Percentiles rank a stretch among this genome's conserved stretches.
phyloP scores from a whole-genome alignment of 768 basidiomycete species.

The Xerocomellus chrysenteron region DNA sequence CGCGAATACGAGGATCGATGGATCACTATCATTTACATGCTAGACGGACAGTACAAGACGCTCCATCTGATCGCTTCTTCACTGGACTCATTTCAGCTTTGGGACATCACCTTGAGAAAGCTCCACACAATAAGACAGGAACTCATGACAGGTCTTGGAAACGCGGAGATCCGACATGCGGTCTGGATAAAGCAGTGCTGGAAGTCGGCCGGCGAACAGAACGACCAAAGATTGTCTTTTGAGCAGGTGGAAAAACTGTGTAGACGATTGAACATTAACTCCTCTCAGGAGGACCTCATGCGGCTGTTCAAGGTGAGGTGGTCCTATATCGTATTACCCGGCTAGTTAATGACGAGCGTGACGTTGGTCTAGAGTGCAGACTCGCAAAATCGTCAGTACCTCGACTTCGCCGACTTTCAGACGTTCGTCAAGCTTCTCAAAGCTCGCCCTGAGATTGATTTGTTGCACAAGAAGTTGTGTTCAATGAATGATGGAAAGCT shows the following conservation, averaged over 20 bases:
- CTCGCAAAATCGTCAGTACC: conserved; percentile 47
- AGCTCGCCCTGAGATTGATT: conserved; percentile 77
- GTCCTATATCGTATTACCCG: background rate
- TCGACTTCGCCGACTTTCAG: conserved; percentile 81
- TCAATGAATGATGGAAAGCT: conserved; percentile 30
- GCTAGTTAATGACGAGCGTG: background rate
- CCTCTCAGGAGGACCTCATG: conserved; percentile 50
- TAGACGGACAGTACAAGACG: conserved; percentile 78
- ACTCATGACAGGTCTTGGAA: conserved; percentile 66
- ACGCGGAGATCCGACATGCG: conserved; percentile 59
- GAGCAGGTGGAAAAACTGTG: conserved; percentile 73
- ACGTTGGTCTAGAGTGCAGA: conserved; percentile 57
- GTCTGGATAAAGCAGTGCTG: conserved; percentile 84
- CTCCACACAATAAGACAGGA: conserved; percentile 65
- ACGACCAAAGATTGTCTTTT: conserved; percentile 64
- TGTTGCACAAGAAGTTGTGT: conserved; percentile 51
- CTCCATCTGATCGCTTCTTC: conserved; percentile 80
- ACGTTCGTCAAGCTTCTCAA: conserved; percentile 81
- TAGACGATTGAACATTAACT: conserved; percentile 64
- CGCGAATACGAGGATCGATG: conserved; percentile 66
- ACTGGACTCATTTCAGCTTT: conserved; percentile 56
- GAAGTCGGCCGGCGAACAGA: conserved; percentile 65
- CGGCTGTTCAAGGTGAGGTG: conserved; percentile 55
- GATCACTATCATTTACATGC: conserved; percentile 83
- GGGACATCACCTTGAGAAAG: conserved; percentile 62